Conservation (phyloP, 2,329 filamentous ascomycete genomes). For the Botrytis pseudocinerea region DNA sequence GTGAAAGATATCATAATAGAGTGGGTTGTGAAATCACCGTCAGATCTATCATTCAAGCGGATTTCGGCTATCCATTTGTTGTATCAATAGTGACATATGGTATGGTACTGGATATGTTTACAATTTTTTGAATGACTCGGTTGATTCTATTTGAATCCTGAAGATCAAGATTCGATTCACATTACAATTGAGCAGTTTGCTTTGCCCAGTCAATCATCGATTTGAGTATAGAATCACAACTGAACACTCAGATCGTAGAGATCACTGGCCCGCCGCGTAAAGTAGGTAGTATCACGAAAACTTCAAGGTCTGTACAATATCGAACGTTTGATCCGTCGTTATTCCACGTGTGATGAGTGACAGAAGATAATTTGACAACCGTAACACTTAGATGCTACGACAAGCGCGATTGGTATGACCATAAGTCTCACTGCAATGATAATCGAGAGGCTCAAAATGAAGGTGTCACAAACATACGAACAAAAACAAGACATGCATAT, state of each 20-base stretch:
- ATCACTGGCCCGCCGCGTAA: neutral
- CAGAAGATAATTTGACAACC: neutral
- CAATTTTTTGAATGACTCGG: too few species aligned
- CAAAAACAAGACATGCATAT: slow-evolving; percentile 7
- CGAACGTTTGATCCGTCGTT: neutral
- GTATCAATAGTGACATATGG: neutral
- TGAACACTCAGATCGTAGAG: neutral
- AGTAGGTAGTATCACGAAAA: neutral
- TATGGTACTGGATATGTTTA: neutral
- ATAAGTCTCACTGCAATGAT: neutral
- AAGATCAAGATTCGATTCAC: too few species aligned
- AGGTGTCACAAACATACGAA: neutral
- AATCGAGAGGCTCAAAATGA: neutral
- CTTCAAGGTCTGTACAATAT: neutral
- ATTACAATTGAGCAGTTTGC: neutral
- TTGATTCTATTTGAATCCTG: too few species aligned
- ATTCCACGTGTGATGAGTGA: slow-evolving; percentile 1
- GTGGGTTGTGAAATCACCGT: too few species aligned
- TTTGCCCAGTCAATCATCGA: neutral
- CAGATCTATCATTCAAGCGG: neutral
- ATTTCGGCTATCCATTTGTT: neutral
- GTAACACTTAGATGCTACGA: neutral
- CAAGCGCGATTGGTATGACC: neutral
- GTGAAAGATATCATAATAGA: neutral
- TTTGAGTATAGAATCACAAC: neutral